Evolutionary conservation across 2,329 filamentous ascomycete genomes (phyloP).

Genomic region (Alternaria triticina): DNA sequence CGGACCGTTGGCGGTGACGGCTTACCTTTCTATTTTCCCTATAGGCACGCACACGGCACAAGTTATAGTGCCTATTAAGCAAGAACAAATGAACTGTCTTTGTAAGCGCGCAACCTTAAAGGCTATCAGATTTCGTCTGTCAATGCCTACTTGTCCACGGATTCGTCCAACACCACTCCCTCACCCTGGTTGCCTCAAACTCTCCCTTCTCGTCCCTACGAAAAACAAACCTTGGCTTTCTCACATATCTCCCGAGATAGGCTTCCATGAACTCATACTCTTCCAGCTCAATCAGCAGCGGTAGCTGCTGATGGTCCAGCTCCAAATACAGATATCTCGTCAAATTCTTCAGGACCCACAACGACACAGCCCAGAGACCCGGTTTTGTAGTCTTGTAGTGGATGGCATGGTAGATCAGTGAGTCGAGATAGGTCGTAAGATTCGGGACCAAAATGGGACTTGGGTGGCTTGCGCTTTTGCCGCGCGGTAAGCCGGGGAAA

Average conservation of each 20-base stretch:
- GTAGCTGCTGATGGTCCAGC: background rate
- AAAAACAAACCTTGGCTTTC: background rate
- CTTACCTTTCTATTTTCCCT: background rate
- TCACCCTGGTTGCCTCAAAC: background rate
- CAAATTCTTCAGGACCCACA: background rate
- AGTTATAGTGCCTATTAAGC: background rate
- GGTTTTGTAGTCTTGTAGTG: background rate
- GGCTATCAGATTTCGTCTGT: background rate
- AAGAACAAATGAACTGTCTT: background rate
- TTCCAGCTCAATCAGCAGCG: background rate
- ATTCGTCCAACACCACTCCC: background rate
- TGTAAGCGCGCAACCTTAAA: background rate
- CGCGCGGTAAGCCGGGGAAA: background rate
- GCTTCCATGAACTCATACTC: slow-evolving; percentile 2
- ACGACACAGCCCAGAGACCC: background rate
- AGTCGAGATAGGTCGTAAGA: background rate
- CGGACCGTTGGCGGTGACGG: background rate
- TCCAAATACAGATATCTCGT: slow-evolving; percentile 6
- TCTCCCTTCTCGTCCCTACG: background rate
- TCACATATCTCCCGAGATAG: background rate
- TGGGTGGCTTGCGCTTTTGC: background rate
- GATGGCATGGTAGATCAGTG: background rate
- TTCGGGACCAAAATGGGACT: background rate
- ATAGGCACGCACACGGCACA: background rate
- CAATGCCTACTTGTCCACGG: background rate